These are phyloP conservation scores for Ogataea saltuana DNA, from an alignment of 805 yeast genomes.

Conservation along the genomic window DNA sequence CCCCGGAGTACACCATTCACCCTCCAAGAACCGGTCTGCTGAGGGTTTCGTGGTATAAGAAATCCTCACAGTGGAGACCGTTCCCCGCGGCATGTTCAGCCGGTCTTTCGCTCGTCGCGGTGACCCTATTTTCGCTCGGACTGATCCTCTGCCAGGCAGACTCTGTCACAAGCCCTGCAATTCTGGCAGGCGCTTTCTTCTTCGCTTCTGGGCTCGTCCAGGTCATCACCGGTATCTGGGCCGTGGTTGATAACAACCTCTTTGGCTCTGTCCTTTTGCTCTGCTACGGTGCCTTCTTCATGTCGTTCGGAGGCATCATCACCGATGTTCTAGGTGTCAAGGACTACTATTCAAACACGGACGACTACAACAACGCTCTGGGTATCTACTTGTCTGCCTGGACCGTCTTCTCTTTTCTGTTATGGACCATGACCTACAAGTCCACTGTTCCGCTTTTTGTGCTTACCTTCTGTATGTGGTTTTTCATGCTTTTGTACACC, in stretches of 20 bases:
- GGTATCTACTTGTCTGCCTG: slow-evolving; percentile 50
- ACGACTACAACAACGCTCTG: slow-evolving; percentile 41
- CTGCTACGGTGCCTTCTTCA: slow-evolving; percentile 52
- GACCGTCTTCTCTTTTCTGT: slow-evolving; percentile 48
- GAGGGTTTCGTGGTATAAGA: slow-evolving; percentile 45
- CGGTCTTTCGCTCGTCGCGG: slow-evolving; percentile 47
- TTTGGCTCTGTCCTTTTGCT: slow-evolving; percentile 51
- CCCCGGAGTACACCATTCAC: slow-evolving; percentile 30
- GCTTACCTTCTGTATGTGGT: slow-evolving; percentile 42
- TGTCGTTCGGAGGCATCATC: slow-evolving; percentile 46
- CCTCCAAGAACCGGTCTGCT: slow-evolving; percentile 43
- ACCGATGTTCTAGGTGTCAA: slow-evolving; percentile 45
- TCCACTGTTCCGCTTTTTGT: slow-evolving; percentile 42
- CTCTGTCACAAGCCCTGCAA: slow-evolving; percentile 43
- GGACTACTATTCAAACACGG: slow-evolving; percentile 39
- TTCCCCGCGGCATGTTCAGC: slow-evolving; percentile 52
- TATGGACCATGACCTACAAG: slow-evolving; percentile 45
- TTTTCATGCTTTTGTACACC: slow-evolving; percentile 44
- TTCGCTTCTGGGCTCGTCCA: slow-evolving; percentile 52
- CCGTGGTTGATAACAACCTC: slow-evolving; percentile 47
- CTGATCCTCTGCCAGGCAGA: slow-evolving; percentile 45
- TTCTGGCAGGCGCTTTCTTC: slow-evolving; percentile 45
- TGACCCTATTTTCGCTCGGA: slow-evolving; percentile 50
- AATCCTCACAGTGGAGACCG: slow-evolving; percentile 42
- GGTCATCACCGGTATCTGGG: slow-evolving; percentile 53